phyloP scores from a whole-genome alignment of 805 yeast species.

The Metschnikowia vanudenii region DNA sequence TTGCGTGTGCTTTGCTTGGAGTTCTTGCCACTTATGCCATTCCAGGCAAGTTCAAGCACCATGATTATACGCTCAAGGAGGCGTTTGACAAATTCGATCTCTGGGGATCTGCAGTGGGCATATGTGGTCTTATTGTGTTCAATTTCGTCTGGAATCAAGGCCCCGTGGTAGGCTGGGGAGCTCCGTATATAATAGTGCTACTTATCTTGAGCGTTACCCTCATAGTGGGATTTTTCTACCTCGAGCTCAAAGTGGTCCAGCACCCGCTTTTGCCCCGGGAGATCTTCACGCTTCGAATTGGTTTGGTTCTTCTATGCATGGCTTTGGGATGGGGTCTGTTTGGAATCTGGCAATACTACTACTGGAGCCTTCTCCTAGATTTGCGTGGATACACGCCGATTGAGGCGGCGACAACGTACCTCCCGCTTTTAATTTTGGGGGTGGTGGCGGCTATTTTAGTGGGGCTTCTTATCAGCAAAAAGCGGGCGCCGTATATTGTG shows the following conservation, averaged over 20 bases:
- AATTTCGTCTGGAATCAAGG: slow-evolving; percentile 77
- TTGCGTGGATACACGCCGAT: slow-evolving; percentile 46
- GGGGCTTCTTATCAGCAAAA: slow-evolving; percentile 44
- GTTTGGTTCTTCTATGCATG: slow-evolving; percentile 49
- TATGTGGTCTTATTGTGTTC: slow-evolving; percentile 58
- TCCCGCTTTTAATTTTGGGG: slow-evolving; percentile 53
- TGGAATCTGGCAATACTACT: slow-evolving; percentile 71
- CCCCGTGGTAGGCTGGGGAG: slow-evolving; percentile 66
- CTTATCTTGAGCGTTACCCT: slow-evolving; percentile 50
- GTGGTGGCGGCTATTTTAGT: slow-evolving; percentile 52
- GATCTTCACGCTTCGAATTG: slow-evolving; percentile 44
- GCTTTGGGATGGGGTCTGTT: slow-evolving; percentile 76
- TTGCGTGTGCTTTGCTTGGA: slow-evolving; percentile 35
- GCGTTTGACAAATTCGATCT: slow-evolving; percentile 19
- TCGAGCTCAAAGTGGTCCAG: slow-evolving; percentile 46
- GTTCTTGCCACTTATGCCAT: slow-evolving; percentile 35
- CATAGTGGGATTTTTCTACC: slow-evolving; percentile 41
- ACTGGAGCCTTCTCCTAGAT: slow-evolving; percentile 50
- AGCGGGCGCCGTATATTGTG: slow-evolving; percentile 51
- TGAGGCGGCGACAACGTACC: slow-evolving; percentile 38
- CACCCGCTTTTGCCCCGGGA: slow-evolving; percentile 56
- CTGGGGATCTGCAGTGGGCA: slow-evolving; percentile 55
- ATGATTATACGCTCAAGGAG: slow-evolving; percentile 14
- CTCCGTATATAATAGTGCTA: slow-evolving; percentile 55
- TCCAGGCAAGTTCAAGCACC: slow-evolving; percentile 28